Evolutionary conservation across 345 rosid species (phyloP), one percentile per base, ranked within the genome.

Genomic region (Trapa incisa): DNA sequence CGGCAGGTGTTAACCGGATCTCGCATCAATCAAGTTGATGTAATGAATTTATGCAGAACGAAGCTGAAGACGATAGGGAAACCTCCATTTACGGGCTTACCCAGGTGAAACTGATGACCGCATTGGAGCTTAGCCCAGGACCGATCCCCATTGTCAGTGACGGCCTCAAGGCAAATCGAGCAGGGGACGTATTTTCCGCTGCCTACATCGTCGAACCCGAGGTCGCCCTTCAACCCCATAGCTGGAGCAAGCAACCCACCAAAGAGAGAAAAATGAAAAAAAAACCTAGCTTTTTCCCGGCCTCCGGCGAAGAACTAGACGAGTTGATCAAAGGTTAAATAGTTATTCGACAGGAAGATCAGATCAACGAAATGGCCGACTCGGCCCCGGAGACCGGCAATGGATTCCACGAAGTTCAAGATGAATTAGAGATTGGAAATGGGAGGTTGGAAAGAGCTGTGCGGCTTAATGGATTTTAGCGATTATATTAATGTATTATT

Each of bases 41-140:
- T 53, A 62, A 56, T 29, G 63, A 39, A 65, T 11, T 41, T 65
- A 62, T 37, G 41, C 37, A 7, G 0, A 41, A 72, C 50, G 47
- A 17, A 0, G 57, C 33, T 16, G 42, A 60, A 33, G 61, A 65
- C 4, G 1, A 68, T 33, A 54, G 37, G 1, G 4, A 71, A 57
- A 66, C 53, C 2, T 32, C 53, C 43, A 70, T 35, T 60, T 39
- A n/a, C 14, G n/a, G n/a, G 62, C 83, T 72, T 64, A 93, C 99
- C 99, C 66, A 94, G 74, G 80, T 94, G 99, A 65, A 94, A 94
- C 70, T 78, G 90, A 42, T 94, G 99, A 41, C 92, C 96, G 45
- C 99, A 94, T 78, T 91, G 97, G 78, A 94, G 97, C 80, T 88
- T 94, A 41, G 97, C 96, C 99, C 90, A 89, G 1, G 97, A 83